phyloP scores from a whole-genome alignment of 805 yeast genomes.

The Yueomyces sinensis region DNA sequence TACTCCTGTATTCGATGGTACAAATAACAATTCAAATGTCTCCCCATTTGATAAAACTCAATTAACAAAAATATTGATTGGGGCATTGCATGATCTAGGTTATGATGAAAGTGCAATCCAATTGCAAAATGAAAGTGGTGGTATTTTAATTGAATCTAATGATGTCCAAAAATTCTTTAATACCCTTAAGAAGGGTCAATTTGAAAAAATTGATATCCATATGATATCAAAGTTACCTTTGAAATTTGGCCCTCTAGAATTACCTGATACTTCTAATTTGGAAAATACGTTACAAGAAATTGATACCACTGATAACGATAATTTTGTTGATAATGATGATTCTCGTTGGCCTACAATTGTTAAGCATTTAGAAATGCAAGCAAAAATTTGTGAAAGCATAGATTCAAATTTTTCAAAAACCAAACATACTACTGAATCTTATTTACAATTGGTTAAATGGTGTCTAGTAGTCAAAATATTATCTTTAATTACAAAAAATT shows the following conservation, averaged over 20 bases:
- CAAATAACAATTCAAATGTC: background rate
- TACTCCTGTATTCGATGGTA: background rate
- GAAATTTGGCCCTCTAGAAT: constrained; percentile 14
- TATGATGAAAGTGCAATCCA: constrained; percentile 27
- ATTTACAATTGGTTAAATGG: background rate
- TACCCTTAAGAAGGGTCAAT: constrained; percentile 30
- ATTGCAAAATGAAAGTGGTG: constrained; percentile 31
- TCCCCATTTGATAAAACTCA: constrained; percentile 21
- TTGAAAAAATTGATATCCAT: constrained; percentile 21
- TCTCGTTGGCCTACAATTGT: no score
- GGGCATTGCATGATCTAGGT: constrained; percentile 37
- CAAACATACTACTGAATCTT: no score
- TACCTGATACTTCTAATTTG: no score
- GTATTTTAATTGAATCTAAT: constrained; percentile 29
- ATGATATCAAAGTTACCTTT: constrained; percentile 21
- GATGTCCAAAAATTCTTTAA: constrained; percentile 28
- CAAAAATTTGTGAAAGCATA: no score
- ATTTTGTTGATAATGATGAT: no score
- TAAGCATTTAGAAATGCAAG: no score
- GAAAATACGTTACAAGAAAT: no score
- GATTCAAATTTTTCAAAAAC: no score
- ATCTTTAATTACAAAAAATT: constrained; percentile 4
- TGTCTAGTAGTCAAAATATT: background rate
- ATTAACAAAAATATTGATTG: constrained; percentile 36
- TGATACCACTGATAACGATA: no score